Evolutionary conservation across 805 yeast species (phyloP).

Genomic region (Saccharomycopsis lassenensis): DNA sequence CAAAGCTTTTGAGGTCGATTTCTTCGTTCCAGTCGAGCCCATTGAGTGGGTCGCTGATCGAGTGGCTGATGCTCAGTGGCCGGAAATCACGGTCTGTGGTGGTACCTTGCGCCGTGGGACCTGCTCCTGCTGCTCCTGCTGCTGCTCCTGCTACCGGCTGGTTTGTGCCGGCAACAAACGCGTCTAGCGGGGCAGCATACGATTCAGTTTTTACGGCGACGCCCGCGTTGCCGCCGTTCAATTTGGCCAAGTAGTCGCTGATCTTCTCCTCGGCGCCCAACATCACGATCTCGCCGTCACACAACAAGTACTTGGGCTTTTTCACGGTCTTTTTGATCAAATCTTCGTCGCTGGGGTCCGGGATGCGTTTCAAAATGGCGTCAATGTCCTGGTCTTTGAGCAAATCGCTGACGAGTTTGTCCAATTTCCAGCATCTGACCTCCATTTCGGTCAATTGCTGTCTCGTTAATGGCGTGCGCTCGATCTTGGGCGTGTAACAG

Average conservation of each 20-base stretch:
- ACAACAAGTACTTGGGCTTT: conserved; percentile 14
- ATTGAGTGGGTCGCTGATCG: conserved; percentile 30
- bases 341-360: conserved; percentile 14
- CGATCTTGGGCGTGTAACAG: conserved; percentile 64
- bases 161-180: background rate
- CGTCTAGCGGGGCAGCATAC: background rate
- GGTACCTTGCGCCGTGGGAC: too few relatives aligned
- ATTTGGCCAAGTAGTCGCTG: conserved; percentile 9
- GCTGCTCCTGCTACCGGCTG: background rate
- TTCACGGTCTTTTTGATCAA: conserved; percentile 5
- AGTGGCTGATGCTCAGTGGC: conserved; percentile 2
- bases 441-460: conserved; percentile 74
- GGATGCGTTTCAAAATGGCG: conserved; percentile 21
- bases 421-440: conserved; percentile 37
- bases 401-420: conserved; percentile 31
- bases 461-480: conserved; percentile 73
- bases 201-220: background rate
- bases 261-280: conserved; percentile 14
- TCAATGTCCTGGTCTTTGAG: conserved; percentile 40
- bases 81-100: conserved; percentile 6
- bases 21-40: conserved; percentile 58
- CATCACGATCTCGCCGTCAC: conserved; percentile 13
- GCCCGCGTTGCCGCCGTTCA: conserved; percentile 1
- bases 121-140: too few relatives aligned
- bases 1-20: conserved; percentile 21